These are phyloP conservation scores for Dactylellina parvicollis DNA, from an alignment of 2,329 filamentous ascomycete species.

Conservation along the genomic window DNA sequence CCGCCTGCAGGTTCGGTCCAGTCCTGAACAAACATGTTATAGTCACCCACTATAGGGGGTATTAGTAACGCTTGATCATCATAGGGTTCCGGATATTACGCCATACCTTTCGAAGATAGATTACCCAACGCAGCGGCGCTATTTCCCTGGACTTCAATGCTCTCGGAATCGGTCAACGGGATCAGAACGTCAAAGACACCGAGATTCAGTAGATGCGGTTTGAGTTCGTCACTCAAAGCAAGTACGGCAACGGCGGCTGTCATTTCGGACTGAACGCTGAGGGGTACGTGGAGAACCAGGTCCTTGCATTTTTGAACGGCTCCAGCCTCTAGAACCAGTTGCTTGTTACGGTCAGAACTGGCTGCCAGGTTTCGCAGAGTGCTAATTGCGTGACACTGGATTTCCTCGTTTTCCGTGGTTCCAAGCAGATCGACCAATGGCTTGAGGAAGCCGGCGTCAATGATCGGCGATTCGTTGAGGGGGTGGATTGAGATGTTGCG, in stretches of 20 bases:
- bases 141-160: slow-evolving; percentile 98
- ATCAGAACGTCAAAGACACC: slow-evolving; percentile 97
- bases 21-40: slow-evolving; percentile 92
- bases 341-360: slow-evolving; percentile 97
- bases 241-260: slow-evolving; percentile 98
- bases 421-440: slow-evolving; percentile 92
- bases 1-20: slow-evolving; percentile 93
- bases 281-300: slow-evolving; percentile 87
- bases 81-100: background rate
- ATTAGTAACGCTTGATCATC: slow-evolving; percentile 30
- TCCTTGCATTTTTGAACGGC: slow-evolving; percentile 99
- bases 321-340: slow-evolving; percentile 93
- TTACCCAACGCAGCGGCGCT: slow-evolving; percentile 96
- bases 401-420: slow-evolving; percentile 97
- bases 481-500: slow-evolving; percentile 99
- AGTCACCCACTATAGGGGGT: slow-evolving; percentile 81
- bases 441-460: slow-evolving; percentile 94
- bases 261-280: slow-evolving; percentile 98
- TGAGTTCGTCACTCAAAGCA: slow-evolving; percentile 93
- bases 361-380: slow-evolving; percentile 94
- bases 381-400: slow-evolving; percentile 98
- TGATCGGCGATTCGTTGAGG: slow-evolving; percentile 96
- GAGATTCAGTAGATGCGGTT: slow-evolving; percentile 86
- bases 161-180: slow-evolving; percentile 90
- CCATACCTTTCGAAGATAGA: slow-evolving; percentile 89